Percentiles rank a stretch among this genome's conserved stretches.
phyloP scores from a whole-genome alignment of 768 basidiomycete species.

The Lentinula guzmanii region DNA sequence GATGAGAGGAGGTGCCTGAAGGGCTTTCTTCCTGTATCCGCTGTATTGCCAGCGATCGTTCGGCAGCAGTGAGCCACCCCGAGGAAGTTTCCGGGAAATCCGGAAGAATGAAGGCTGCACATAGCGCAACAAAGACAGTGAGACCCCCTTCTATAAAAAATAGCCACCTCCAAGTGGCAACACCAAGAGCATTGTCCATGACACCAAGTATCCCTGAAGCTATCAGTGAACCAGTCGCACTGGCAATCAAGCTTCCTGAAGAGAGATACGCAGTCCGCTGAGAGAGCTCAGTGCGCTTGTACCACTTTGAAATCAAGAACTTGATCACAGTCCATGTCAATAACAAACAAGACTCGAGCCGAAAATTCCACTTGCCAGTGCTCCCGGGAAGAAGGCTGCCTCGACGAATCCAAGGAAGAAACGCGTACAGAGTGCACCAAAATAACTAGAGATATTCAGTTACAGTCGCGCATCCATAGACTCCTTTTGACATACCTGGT shows the following conservation, averaged over 20 bases:
- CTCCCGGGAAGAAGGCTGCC: conserved; percentile 67
- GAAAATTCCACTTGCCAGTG: conserved; percentile 27
- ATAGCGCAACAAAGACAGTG: conserved; percentile 42
- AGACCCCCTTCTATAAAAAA: conserved; percentile 64
- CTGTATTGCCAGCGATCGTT: conserved; percentile 48
- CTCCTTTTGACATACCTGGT: neutral
- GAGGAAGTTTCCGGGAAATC: conserved; percentile 62
- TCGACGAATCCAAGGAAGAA: conserved; percentile 77
- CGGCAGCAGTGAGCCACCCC: conserved; percentile 55
- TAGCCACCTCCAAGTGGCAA: conserved; percentile 76
- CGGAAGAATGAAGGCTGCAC: conserved; percentile 61
- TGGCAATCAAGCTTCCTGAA: conserved; percentile 71
- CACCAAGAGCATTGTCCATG: conserved; percentile 66
- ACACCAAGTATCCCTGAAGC: conserved; percentile 68
- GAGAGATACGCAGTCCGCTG: conserved; percentile 60
- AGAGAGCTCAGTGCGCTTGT: conserved; percentile 66
- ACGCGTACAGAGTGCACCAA: conserved; percentile 52
- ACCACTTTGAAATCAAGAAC: conserved; percentile 65
- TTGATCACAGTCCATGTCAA: conserved; percentile 14
- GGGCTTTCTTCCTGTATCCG: conserved; percentile 47
- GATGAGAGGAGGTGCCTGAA: neutral
- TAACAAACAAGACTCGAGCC: neutral
- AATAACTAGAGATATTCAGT: conserved; percentile 23
- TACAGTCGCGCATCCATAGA: neutral
- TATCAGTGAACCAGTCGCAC: conserved; percentile 77